Conservation (phyloP, 805 yeast genomes). For the Jamesozyma jinghongensis region DNA sequence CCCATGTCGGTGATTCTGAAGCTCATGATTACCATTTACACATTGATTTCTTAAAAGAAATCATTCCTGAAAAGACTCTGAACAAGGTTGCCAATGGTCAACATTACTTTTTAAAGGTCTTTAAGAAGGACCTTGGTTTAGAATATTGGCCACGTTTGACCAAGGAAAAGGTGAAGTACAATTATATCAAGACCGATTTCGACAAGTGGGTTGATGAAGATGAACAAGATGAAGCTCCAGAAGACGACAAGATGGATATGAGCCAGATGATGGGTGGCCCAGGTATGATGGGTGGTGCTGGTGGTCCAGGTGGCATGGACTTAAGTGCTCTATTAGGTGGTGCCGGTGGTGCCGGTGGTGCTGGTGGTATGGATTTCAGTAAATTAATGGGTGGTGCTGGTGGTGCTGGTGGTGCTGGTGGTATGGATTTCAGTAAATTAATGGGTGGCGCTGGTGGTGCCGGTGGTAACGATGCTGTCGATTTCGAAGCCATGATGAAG, state of each 20-base stretch:
- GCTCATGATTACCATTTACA: conserved; percentile 47
- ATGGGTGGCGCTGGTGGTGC: conserved; percentile 26
- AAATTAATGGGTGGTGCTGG: conserved; percentile 31
- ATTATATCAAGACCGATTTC: conserved; percentile 84
- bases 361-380: conserved; percentile 19
- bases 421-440: conserved; percentile 14
- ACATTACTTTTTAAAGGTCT: conserved; percentile 51
- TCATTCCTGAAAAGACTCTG: conserved; percentile 56
- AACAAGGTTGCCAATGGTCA: conserved; percentile 45
- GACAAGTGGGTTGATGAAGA: conserved; percentile 99
- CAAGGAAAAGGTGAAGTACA: conserved; percentile 72
- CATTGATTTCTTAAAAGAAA: conserved; percentile 67
- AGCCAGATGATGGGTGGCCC: conserved; percentile 33
- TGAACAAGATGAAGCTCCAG: conserved; percentile 68
- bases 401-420: conserved; percentile 30
- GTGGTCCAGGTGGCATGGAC: conserved; percentile 31
- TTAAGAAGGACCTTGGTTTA: conserved; percentile 55
- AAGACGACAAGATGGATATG: conserved; percentile 29
- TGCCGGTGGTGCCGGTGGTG: conserved; percentile 31
- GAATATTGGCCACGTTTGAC: conserved; percentile 96
- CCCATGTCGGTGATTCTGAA: conserved; percentile 37
- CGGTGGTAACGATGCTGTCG: conserved; percentile 7
- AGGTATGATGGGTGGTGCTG: conserved; percentile 19
- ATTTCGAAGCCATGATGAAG: conserved; percentile 14
- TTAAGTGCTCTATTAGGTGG: conserved; percentile 26